These are phyloP conservation scores for Murraya paniculata DNA, from an alignment of 345 rosid species.

Conservation along the genomic window DNA sequence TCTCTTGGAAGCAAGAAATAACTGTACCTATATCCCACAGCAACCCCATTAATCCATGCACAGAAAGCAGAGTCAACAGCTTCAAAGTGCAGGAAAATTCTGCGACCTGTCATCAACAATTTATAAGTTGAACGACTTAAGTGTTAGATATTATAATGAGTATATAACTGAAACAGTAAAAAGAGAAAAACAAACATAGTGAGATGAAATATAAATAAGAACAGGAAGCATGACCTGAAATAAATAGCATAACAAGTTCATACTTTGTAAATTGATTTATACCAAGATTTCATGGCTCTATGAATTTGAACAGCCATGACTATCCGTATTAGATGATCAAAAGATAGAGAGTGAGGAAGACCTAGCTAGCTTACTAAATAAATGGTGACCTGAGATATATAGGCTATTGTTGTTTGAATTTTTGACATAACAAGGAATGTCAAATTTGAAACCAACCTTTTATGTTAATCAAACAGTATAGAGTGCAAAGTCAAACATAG, in stretches of 20 bases:
- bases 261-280: background rate
- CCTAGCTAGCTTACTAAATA: background rate
- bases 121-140: background rate
- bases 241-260: background rate
- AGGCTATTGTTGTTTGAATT: background rate
- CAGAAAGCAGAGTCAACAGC: slow-evolving; percentile 96
- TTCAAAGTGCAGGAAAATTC: slow-evolving; percentile 94
- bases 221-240: background rate
- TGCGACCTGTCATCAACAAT: slow-evolving; percentile 59
- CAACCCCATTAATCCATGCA: slow-evolving; percentile 86
- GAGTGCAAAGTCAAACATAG: no score
- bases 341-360: background rate
- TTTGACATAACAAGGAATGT: no score
- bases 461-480: no score
- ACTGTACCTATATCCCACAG: slow-evolving; percentile 85
- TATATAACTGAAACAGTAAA: background rate
- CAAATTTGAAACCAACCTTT: no score
- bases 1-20: background rate
- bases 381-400: background rate
- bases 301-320: background rate
- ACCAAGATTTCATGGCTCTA: no score
- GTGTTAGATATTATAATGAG: background rate
- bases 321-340: background rate
- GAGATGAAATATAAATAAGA: background rate
- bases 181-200: background rate